phyloP scores from a whole-genome alignment of 1,139 yeast species.

The Meyerozyma athensensis region DNA sequence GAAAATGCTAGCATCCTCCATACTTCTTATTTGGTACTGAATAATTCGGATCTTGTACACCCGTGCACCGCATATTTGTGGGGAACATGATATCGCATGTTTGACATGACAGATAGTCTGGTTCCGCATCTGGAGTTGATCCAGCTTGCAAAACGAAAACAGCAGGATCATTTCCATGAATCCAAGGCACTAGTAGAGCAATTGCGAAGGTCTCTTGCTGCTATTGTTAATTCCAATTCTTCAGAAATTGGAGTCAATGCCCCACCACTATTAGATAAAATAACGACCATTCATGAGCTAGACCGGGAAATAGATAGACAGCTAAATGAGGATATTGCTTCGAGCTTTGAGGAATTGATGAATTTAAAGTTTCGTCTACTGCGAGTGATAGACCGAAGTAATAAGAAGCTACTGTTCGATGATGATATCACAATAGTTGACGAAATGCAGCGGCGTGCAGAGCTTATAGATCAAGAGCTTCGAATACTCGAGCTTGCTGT shows the following conservation, averaged over 20 bases:
- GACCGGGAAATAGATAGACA: conserved; percentile 36
- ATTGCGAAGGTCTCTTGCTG: conserved; percentile 20
- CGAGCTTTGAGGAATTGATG: conserved; percentile 22
- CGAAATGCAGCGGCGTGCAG: conserved; percentile 19
- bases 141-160: conserved; percentile 33
- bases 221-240: conserved; percentile 27
- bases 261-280: conserved; percentile 31
- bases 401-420: conserved; percentile 12
- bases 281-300: conserved; percentile 41
- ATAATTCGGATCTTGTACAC: no score
- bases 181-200: conserved; percentile 28
- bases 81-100: no score
- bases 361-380: conserved; percentile 18
- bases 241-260: conserved; percentile 17
- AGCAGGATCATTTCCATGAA: conserved; percentile 23
- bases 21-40: no score
- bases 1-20: no score
- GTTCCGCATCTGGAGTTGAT: conserved; percentile 27
- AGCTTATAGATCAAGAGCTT: conserved; percentile 20
- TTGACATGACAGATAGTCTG: background rate
- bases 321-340: conserved; percentile 23
- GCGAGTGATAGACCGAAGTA: conserved; percentile 16
- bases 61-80: background rate
- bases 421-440: conserved; percentile 11
- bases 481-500: conserved; percentile 20